Conservation (phyloP, 2,329 filamentous ascomycete species). For the Pseudopyricularia javanii region DNA sequence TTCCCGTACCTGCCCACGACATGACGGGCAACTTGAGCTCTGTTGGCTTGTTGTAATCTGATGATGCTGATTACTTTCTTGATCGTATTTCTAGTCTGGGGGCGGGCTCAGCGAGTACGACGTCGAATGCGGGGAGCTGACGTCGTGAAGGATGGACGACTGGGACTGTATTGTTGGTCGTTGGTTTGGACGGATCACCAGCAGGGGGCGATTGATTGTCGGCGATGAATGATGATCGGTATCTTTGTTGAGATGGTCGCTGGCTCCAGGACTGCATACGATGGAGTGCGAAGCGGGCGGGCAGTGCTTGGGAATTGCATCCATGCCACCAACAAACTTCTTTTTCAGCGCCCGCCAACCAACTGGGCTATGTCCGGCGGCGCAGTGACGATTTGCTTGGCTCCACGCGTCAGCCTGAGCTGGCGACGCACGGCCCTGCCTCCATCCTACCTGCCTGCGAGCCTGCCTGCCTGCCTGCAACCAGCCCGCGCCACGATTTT, state of each 20-base stretch:
- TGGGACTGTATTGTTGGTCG: not conserved
- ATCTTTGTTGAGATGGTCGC: not conserved
- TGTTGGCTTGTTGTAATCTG: not conserved
- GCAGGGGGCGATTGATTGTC: not conserved
- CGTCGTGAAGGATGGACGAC: not conserved
- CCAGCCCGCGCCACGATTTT: not conserved
- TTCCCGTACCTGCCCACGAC: conserved; percentile 32
- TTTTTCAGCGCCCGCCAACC: too few species aligned
- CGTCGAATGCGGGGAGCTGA: not conserved
- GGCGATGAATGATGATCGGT: not conserved
- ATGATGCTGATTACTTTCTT: not conserved
- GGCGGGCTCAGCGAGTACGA: not conserved
- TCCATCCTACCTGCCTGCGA: not conserved
- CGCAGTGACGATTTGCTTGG: not conserved
- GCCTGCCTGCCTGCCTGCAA: not conserved
- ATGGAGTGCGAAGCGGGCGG: not conserved
- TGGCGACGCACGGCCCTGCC: not conserved
- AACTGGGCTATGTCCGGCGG: not conserved
- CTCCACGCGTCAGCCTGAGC: not conserved
- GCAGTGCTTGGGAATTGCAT: too few species aligned
- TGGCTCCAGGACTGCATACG: not conserved
- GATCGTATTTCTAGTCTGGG: not conserved
- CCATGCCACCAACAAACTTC: not conserved
- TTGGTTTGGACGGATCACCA: not conserved
- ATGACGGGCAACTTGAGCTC: conserved; percentile 18